These are phyloP conservation scores for Sporothrix luriei DNA, from an alignment of 2,329 filamentous ascomycete species.

Conservation along the genomic window DNA sequence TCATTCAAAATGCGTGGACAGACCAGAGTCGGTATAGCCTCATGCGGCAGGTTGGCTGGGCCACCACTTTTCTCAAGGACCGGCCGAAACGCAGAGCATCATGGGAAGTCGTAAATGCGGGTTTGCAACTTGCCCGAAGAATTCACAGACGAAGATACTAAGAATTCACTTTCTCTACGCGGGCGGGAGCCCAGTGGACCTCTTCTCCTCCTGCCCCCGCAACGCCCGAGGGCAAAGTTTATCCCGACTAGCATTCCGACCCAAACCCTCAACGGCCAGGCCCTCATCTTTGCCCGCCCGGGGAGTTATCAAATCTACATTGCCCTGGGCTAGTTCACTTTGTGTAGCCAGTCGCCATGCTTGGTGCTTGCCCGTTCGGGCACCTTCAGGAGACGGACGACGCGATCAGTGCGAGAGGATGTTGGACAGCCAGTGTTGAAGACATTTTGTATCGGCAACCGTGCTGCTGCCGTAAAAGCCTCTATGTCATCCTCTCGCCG, in stretches of 20 bases:
- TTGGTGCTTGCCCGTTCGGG: neutral
- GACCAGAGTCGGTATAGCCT: neutral
- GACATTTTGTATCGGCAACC: neutral
- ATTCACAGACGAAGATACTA: too few species aligned
- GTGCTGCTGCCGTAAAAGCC: neutral
- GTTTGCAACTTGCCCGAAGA: too few species aligned
- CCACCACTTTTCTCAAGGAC: too few species aligned
- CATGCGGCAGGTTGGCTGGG: too few species aligned
- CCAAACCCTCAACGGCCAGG: too few species aligned
- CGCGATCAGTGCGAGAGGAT: neutral
- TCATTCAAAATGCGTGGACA: neutral
- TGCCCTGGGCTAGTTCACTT: neutral
- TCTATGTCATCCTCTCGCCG: slow-evolving; percentile 40
- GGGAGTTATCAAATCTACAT: neutral
- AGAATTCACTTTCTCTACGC: too few species aligned
- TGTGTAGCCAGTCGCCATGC: neutral
- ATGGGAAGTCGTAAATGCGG: too few species aligned
- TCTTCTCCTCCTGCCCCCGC: slow-evolving; percentile 26
- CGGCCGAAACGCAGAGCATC: too few species aligned
- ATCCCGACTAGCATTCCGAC: slow-evolving; percentile 27
- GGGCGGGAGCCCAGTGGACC: neutral
- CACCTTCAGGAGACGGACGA: neutral
- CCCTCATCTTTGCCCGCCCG: neutral
- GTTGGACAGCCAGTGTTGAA: neutral
- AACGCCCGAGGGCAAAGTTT: slow-evolving; percentile 33